Evolutionary conservation across 331 rosid species (phyloP).

Genomic region (Acacia concinna): DNA sequence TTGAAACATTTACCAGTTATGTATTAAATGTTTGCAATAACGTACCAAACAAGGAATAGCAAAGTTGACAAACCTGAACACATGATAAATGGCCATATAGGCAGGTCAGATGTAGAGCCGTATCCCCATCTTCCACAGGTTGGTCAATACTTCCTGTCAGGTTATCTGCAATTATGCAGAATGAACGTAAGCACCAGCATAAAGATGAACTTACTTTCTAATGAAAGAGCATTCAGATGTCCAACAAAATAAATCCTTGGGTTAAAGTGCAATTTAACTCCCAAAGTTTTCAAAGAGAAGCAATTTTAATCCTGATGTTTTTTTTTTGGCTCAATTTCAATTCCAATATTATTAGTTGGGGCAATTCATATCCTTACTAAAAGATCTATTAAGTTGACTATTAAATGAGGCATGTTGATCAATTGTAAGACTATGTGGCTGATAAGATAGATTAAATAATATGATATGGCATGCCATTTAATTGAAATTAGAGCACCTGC

Average conservation of each 20-base stretch:
- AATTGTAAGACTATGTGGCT: too few relatives aligned
- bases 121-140: constrained; percentile 95
- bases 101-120: constrained; percentile 86
- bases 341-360: too few relatives aligned
- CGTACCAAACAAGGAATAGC: not conserved
- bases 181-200: constrained; percentile 7
- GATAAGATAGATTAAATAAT: too few relatives aligned
- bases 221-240: not conserved
- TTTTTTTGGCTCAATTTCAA: too few relatives aligned
- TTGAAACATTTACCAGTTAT: constrained; percentile 16
- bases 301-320: too few relatives aligned
- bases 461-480: too few relatives aligned
- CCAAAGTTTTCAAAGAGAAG: too few relatives aligned
- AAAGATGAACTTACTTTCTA: constrained; percentile 1
- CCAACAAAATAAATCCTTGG: constrained; percentile 3
- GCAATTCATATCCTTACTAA: too few relatives aligned
- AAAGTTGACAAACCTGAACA: constrained; percentile 55
- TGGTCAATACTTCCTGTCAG: constrained; percentile 78
- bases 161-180: constrained; percentile 51
- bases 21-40: not conserved
- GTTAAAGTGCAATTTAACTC: too few relatives aligned
- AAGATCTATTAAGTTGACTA: too few relatives aligned
- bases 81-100: constrained; percentile 78
- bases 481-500: too few relatives aligned
- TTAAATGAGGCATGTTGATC: too few relatives aligned